phyloP scores from a whole-genome alignment of 1,284 basidiomycete species.

The Puccinia novopanici region DNA sequence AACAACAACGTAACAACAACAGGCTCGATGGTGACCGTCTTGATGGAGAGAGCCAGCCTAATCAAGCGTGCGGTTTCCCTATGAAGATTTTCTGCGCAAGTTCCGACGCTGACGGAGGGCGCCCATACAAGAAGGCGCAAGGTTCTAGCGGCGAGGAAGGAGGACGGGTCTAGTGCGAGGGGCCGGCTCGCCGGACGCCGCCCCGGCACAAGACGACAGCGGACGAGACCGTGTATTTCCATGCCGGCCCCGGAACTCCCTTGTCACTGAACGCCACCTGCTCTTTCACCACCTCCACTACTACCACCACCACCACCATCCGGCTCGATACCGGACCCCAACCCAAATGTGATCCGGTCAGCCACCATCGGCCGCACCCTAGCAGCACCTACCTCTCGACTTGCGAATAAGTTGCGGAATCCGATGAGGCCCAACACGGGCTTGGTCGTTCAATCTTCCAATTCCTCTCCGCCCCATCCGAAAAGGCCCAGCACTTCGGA shows the following conservation, averaged over 20 bases:
- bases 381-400: neutral
- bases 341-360: neutral
- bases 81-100: too few relatives aligned
- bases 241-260: neutral
- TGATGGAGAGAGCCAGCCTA: neutral
- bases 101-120: too few relatives aligned
- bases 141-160: too few relatives aligned
- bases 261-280: too few relatives aligned
- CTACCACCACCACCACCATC: slow-evolving; percentile 11
- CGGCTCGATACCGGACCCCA: slow-evolving; percentile 1
- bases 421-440: slow-evolving; percentile 5
- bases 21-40: too few relatives aligned
- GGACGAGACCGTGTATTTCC: too few relatives aligned
- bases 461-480: neutral
- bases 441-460: neutral
- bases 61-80: slow-evolving; percentile 31
- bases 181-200: too few relatives aligned
- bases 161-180: too few relatives aligned
- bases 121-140: too few relatives aligned
- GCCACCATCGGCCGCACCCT: neutral
- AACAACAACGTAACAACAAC: too few relatives aligned
- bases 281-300: too few relatives aligned
- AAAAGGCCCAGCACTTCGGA: slow-evolving; percentile 10
- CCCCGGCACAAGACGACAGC: too few relatives aligned
- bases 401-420: neutral